A percentile compares a stretch with the other conserved stretches of the same genome.
Conservation (phyloP, 495 filamentous ascomycete genomes). For the Trichoderma orchidacearum region DNA sequence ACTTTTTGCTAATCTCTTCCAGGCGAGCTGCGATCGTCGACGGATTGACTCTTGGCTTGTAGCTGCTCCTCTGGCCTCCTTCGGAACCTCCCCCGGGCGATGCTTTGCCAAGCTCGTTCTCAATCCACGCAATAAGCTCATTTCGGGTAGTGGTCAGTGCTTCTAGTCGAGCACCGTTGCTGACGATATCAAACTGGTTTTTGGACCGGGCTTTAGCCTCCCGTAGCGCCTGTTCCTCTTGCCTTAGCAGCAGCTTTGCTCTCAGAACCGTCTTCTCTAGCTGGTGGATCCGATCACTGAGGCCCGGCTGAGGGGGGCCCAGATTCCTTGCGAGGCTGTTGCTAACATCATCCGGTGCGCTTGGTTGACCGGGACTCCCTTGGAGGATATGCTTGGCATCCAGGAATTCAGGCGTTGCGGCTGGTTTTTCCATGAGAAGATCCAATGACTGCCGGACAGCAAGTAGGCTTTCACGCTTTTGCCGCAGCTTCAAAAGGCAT, state of each 20-base stretch:
- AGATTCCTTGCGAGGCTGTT: slow-evolving; percentile 19
- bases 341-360: slow-evolving; percentile 32
- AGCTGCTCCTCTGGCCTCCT: slow-evolving; percentile 18
- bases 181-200: slow-evolving; percentile 13
- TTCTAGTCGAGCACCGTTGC: slow-evolving; percentile 24
- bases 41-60: slow-evolving; percentile 24
- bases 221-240: slow-evolving; percentile 47
- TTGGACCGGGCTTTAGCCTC: slow-evolving; percentile 33
- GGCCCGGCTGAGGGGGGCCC: slow-evolving; percentile 14
- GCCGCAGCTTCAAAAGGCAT: slow-evolving; percentile 30
- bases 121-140: slow-evolving; percentile 60
- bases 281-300: slow-evolving; percentile 39
- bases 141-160: slow-evolving; percentile 42
- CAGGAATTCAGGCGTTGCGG: slow-evolving; percentile 32
- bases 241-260: slow-evolving; percentile 45
- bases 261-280: slow-evolving; percentile 53
- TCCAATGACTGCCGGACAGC: slow-evolving; percentile 27
- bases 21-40: slow-evolving; percentile 24
- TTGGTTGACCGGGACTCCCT: slow-evolving; percentile 27
- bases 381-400: slow-evolving; percentile 27
- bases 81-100: slow-evolving; percentile 17
- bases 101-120: slow-evolving; percentile 46
- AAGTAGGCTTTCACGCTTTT: slow-evolving; percentile 38
- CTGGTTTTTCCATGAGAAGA: slow-evolving; percentile 40
- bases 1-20: slow-evolving; percentile 34